Percentiles rank a stretch among this genome's conserved stretches.
Evolutionary conservation across 495 filamentous ascomycete species (phyloP).

Genomic region (Opeltia flavorubescens): DNA sequence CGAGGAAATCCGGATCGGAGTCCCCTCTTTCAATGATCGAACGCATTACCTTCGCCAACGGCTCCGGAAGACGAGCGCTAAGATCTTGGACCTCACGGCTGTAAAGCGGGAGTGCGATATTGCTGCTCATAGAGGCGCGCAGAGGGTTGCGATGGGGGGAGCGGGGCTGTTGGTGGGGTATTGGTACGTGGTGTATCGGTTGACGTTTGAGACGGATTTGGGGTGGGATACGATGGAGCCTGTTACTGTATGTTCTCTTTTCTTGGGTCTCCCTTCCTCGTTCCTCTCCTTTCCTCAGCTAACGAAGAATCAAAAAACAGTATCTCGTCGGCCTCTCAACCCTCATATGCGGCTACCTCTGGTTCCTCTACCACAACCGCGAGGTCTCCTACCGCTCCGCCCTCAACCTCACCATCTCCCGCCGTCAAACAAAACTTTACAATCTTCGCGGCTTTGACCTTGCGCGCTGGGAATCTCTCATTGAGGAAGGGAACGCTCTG

Average conservation of each 20-base stretch:
- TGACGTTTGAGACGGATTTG: constrained; percentile 64
- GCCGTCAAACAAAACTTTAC: constrained; percentile 67
- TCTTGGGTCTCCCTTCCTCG: too few relatives aligned
- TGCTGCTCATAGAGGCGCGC: constrained; percentile 59
- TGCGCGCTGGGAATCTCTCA: constrained; percentile 57
- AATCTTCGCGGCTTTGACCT: constrained; percentile 59
- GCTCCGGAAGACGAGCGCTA: constrained; percentile 53
- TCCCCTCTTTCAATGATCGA: constrained; percentile 78
- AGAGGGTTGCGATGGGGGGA: constrained; percentile 66
- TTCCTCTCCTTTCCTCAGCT: background rate
- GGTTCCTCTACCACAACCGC: constrained; percentile 87
- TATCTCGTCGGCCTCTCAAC: constrained; percentile 73
- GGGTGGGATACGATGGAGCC: constrained; percentile 93
- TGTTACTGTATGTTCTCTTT: constrained; percentile 38
- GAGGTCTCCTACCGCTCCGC: constrained; percentile 77
- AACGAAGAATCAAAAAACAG: constrained; percentile 5
- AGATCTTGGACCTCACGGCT: constrained; percentile 49
- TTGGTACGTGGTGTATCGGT: constrained; percentile 66
- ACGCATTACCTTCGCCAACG: constrained; percentile 73
- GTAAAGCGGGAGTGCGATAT: constrained; percentile 74
- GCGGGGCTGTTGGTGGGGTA: constrained; percentile 57
- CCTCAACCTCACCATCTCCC: constrained; percentile 70
- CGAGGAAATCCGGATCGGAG: constrained; percentile 57
- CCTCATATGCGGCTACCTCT: constrained; percentile 79
- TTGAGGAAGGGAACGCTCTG: constrained; percentile 71